These are phyloP conservation scores for Phytophthora pistaciae DNA, from an alignment of 352 stramenopile genomes.

Conservation along the genomic window DNA sequence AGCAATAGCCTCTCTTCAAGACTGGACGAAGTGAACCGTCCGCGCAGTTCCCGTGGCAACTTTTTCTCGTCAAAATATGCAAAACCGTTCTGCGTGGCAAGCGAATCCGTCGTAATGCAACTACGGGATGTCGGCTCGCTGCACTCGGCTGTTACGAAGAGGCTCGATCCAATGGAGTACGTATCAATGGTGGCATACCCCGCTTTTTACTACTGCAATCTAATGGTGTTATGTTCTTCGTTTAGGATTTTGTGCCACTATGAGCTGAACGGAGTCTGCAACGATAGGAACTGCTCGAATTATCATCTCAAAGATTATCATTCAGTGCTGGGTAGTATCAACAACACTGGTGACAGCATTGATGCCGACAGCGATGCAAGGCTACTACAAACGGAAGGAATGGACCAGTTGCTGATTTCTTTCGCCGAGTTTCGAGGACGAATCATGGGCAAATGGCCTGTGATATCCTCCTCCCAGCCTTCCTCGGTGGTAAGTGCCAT, in stretches of 20 bases:
- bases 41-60: neutral
- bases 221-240: conserved; percentile 8
- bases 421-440: conserved; percentile 51
- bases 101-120: conserved; percentile 56
- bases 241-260: conserved; percentile 75
- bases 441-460: conserved; percentile 53
- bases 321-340: neutral
- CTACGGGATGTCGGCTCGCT: conserved; percentile 20
- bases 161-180: conserved; percentile 68
- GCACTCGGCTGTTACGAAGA: conserved; percentile 15
- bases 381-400: conserved; percentile 29
- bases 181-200: conserved; percentile 14
- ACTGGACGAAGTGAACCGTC: neutral
- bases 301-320: conserved; percentile 75
- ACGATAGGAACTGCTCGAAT: conserved; percentile 73
- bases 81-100: conserved; percentile 43
- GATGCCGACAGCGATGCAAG: conserved; percentile 14
- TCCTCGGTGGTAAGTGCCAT: conserved; percentile 30
- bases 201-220: neutral
- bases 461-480: conserved; percentile 35
- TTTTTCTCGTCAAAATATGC: conserved; percentile 20
- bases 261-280: conserved; percentile 80
- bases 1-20: conserved; percentile 6
- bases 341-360: neutral
- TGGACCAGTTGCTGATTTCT: conserved; percentile 41